A percentile compares a stretch with the other conserved stretches of the same genome.
Conservation (phyloP, 305 asterid species). For the Fraxinus greggii region DNA sequence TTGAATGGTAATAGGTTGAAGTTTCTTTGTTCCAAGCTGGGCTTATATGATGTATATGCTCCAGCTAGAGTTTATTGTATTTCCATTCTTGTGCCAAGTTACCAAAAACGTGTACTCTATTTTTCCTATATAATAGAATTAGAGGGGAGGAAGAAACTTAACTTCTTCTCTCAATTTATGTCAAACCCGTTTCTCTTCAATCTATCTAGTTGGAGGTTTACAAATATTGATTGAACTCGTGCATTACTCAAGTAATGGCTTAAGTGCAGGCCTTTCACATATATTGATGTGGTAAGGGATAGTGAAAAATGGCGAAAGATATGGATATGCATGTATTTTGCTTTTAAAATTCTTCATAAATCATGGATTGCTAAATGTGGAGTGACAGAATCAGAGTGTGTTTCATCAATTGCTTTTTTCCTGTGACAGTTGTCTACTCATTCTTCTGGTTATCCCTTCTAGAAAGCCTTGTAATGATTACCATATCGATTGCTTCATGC, state of each 20-base stretch:
- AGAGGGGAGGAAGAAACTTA: no score
- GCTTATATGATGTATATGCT: no score
- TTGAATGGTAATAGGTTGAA: no score
- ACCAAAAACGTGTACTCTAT: no score
- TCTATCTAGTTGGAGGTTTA: background rate
- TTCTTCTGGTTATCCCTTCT: background rate
- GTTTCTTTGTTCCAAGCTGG: no score
- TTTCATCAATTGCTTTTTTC: background rate
- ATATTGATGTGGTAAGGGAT: background rate
- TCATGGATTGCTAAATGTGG: background rate
- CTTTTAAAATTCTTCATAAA: background rate
- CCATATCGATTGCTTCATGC: background rate
- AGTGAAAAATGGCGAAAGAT: background rate
- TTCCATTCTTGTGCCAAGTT: no score
- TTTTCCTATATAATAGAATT: no score
- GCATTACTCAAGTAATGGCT: background rate
- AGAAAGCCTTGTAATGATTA: slow-evolving; percentile 5
- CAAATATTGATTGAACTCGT: background rate
- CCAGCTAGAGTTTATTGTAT: no score
- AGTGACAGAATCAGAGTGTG: background rate
- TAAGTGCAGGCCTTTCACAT: background rate
- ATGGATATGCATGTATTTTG: background rate
- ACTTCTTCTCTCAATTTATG: no score
- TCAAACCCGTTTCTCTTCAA: no score
- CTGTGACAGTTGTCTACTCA: background rate